phyloP scores from a whole-genome alignment of 495 filamentous ascomycete species.

The Penicillium coprophilum region DNA sequence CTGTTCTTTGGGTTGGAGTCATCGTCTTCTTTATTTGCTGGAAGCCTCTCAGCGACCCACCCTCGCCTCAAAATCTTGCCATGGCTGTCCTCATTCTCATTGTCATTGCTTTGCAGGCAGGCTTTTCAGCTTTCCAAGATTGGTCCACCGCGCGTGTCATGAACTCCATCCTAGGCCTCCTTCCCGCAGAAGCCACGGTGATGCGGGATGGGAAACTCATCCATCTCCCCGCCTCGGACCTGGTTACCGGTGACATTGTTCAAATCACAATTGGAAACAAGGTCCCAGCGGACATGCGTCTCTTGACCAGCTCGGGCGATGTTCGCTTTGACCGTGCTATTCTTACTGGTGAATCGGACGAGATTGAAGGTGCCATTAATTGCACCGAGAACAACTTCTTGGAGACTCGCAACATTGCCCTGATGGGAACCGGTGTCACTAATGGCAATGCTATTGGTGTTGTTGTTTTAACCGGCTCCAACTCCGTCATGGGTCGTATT shows the following conservation, averaged over 20 bases:
- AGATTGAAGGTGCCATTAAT: slow-evolving; percentile 58
- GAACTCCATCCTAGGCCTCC: slow-evolving; percentile 64
- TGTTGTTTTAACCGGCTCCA: slow-evolving; percentile 59
- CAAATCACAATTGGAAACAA: slow-evolving; percentile 67
- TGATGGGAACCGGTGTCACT: slow-evolving; percentile 69
- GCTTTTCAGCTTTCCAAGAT: slow-evolving; percentile 68
- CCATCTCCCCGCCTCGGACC: slow-evolving; percentile 51
- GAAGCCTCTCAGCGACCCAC: slow-evolving; percentile 71
- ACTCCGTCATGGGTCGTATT: slow-evolving; percentile 67
- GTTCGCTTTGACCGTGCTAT: slow-evolving; percentile 71
- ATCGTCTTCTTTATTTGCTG: slow-evolving; percentile 71
- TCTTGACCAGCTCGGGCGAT: slow-evolving; percentile 63
- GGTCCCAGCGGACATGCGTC: slow-evolving; percentile 69
- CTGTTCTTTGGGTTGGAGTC: slow-evolving; percentile 62
- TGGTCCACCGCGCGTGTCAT: slow-evolving; percentile 65
- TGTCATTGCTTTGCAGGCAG: slow-evolving; percentile 69
- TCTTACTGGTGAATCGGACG: slow-evolving; percentile 67
- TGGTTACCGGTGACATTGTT: slow-evolving; percentile 70
- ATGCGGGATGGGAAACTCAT: slow-evolving; percentile 56
- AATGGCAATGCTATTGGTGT: slow-evolving; percentile 64
- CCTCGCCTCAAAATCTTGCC: slow-evolving; percentile 63
- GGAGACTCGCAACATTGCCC: slow-evolving; percentile 69
- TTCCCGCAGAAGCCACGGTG: slow-evolving; percentile 63
- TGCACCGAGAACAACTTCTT: slow-evolving; percentile 69
- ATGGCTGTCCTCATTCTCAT: slow-evolving; percentile 65